Evolutionary conservation across 2,329 filamentous ascomycete genomes (phyloP), one percentile per base, ranked within the genome.

Genomic region (Mollisia scopiformis): DNA sequence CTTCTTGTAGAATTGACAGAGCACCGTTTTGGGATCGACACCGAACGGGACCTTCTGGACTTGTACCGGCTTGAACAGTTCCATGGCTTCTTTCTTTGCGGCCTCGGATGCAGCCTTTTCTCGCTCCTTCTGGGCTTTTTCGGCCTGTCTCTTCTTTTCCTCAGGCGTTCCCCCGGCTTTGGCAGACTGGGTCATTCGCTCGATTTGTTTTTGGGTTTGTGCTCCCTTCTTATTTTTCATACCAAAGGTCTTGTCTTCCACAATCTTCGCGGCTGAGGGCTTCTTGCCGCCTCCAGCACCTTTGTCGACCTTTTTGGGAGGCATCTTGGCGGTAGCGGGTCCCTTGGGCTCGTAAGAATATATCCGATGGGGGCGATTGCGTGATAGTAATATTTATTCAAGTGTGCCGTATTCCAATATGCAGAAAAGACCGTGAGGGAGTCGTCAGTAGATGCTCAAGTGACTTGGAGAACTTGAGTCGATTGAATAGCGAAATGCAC

Each of bases 221-320:
- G 87, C 90, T 69, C 95, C 95, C 84, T 97, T 99, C 83, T 99
- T 99, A 75, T 99, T 99, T 81, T 99, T 99, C 95, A 99, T 98
- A 71, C 95, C 95, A 83, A 99, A 99, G 52, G 95, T 97, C 81
- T 94, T 95, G 82, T 99, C 95, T 65, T 95, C 92, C 66, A 93
- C 91, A 47, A 82, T 58, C 61, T 79, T 71, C 61, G 80, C 76
- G 23, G 79, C 74, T 58, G 79, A 75, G 79, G 84, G 85, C 79
- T 87, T 87, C 75, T 78, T 81, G 68, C 72, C 80, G 54, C 66
- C 73, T 58, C 71, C 78, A 68, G 85, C 81, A n/a, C 39, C 41
- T 58, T 85, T 81, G 60, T 78, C 66, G 25, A 62, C 67, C 71
- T 83, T 84, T 76, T 93, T 93, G 61, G 90, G 90, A 75, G 90